These are phyloP conservation scores for Antitrichia curtipendula DNA, from an alignment of 225 moss, liverwort and hornwort genomes.

Conservation along the genomic window DNA sequence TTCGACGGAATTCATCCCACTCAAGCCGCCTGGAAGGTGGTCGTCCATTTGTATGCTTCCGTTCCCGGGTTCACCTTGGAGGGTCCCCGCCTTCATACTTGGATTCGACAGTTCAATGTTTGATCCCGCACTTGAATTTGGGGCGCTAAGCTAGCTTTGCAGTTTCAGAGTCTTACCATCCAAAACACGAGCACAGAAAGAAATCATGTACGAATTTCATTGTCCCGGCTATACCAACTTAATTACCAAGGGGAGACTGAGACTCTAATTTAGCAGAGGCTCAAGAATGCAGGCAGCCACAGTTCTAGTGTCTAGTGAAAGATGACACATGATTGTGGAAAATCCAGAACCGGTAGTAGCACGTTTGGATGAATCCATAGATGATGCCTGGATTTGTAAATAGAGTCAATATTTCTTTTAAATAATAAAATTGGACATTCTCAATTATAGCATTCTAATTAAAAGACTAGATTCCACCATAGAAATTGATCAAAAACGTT, in stretches of 20 bases:
- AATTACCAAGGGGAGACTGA: too few relatives aligned
- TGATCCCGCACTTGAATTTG: background rate
- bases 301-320: background rate
- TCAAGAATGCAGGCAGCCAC: background rate
- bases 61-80: background rate
- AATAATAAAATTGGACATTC: background rate
- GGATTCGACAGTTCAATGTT: background rate
- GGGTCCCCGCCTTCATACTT: background rate
- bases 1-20: conserved; percentile 39
- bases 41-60: conserved; percentile 3
- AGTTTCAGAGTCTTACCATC: background rate
- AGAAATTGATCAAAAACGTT: background rate
- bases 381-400: background rate
- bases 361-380: background rate
- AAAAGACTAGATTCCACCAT: background rate
- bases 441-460: background rate
- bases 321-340: background rate
- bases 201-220: background rate
- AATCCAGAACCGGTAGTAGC: background rate
- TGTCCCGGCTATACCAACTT: background rate
- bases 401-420: too few relatives aligned
- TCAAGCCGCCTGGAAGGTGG: conserved; percentile 17
- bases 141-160: background rate
- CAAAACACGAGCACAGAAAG: background rate
- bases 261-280: background rate